Base-by-base conservation (phyloP, 441 rosid genomes). In the Populus trichocarpa region DNA sequence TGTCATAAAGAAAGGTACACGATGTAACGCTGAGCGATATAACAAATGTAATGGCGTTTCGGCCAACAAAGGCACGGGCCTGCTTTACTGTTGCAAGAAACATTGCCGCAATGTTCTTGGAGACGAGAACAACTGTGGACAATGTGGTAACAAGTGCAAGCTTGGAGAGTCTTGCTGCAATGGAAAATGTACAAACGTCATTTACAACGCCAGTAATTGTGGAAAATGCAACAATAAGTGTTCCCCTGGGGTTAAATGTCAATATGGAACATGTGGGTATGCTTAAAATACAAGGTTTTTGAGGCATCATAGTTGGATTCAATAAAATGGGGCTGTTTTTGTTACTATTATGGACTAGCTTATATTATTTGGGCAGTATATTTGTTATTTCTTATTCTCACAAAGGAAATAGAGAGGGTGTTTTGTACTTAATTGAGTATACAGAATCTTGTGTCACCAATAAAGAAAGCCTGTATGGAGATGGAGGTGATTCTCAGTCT, bases 81-180 rank as follows among this genome's bases (percentile, higher is more conserved):
- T 88, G 3, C 82, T 94, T 35, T 40, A 86, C 53, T 92, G 97
- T 25, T 94, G 98, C 90, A 91, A 90, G 90, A 87, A 14, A 13
- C 97, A 91, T 80, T 94, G 97, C 79, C 81, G 93, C 6, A 89
- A 94, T 63, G 72, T 91, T 14, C 82, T 83, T 2, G 79, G 92
- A 8, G 97, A 94, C 72, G 8, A 16, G 88, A 91, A 91, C 80
- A 88, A 92, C 77, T 92, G 98, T 2, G 94, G 96, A 0, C 16
- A 20, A 30, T 92, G 97, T 8, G 88, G 93, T n/a, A 76, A 74
- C 11, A 88, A 87, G 73, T 92, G 95, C 77, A 76, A 40, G 22
- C 86, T 86, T 8, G 93, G 95, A 0, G 75, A 88, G 73, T 84
- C 73, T 8, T 94, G 98, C 78, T 94, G 98, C 67, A 67, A 70